A percentile compares a stretch with the other conserved stretches of the same genome.
Evolutionary conservation across 108 stramenopile species (phyloP).

Genomic region (Pseudonitzschia multistriata): DNA sequence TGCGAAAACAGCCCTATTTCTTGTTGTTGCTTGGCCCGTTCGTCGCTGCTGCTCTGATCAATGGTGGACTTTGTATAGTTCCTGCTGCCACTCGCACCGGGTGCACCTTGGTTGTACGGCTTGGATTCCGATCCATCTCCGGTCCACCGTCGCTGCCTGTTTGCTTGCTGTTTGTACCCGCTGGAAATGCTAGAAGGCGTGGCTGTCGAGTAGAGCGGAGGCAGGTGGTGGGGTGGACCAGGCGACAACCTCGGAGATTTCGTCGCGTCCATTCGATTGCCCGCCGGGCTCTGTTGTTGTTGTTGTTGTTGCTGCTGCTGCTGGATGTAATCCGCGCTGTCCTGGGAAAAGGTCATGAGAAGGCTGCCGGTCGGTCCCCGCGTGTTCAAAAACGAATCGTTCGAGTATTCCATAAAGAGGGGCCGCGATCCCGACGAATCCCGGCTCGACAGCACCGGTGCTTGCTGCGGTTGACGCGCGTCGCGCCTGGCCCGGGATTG

Average conservation of each 20-base stretch:
- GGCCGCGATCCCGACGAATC: not conserved
- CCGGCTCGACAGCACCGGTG: not conserved
- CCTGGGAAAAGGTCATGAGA: not conserved
- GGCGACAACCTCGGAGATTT: constrained; percentile 1
- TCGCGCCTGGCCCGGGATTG: not conserved
- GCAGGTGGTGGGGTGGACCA: not conserved
- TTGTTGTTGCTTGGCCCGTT: constrained; percentile 3
- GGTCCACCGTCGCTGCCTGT: not conserved
- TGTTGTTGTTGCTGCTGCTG: not conserved
- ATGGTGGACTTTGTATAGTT: constrained; percentile 11
- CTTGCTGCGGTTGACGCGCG: not conserved
- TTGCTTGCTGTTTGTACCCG: not conserved
- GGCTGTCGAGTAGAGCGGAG: not conserved
- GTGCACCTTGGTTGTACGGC: not conserved
- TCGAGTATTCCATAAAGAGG: constrained; percentile 5
- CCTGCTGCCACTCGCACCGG: not conserved
- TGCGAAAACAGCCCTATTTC: constrained; percentile 23
- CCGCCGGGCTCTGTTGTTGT: not conserved
- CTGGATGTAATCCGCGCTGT: not conserved
- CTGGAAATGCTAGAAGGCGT: not conserved
- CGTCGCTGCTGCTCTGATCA: not conserved
- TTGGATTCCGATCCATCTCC: not conserved
- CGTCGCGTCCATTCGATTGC: not conserved
- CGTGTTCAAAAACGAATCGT: not conserved
- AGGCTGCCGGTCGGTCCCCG: not conserved